Percentiles rank a stretch among this genome's conserved stretches.
These are phyloP conservation scores for Colletotrichum chrysophilum DNA, from an alignment of 2,329 filamentous ascomycete genomes.

Conservation along the genomic window DNA sequence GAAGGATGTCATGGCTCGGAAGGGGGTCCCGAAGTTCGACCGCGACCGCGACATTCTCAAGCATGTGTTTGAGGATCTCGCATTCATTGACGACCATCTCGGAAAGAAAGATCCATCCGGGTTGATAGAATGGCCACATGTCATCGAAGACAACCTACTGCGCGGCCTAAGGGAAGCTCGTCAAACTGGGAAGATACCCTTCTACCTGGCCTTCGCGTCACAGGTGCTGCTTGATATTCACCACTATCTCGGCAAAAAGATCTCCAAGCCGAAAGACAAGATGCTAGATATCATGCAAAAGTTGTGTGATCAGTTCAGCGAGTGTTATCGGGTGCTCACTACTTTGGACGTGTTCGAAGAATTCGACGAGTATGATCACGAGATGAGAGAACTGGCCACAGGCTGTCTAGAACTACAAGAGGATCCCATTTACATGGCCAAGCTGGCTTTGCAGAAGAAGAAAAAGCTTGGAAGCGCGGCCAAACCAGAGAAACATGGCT, in stretches of 20 bases:
- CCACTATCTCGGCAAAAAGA: slow-evolving; percentile 27
- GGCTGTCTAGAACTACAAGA: neutral
- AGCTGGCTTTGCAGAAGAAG: neutral
- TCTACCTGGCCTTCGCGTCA: slow-evolving; percentile 43
- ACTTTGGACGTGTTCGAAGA: neutral
- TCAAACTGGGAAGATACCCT: slow-evolving; percentile 32
- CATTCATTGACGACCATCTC: neutral
- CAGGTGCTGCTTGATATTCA: slow-evolving; percentile 48
- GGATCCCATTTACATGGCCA: neutral
- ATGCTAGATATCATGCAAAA: neutral
- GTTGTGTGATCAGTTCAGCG: neutral
- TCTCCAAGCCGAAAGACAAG: neutral
- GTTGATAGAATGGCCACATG: neutral
- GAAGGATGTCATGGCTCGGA: neutral
- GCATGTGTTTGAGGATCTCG: neutral
- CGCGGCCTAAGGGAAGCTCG: slow-evolving; percentile 37
- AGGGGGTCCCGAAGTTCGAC: neutral
- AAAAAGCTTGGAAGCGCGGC: neutral
- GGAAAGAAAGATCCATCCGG: neutral
- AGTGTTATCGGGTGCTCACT: neutral
- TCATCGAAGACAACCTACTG: slow-evolving; percentile 40
- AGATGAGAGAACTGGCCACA: neutral
- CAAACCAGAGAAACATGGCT: neutral
- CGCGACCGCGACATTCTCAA: neutral
- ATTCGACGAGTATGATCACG: neutral